Evolutionary conservation across 345 rosid genomes (phyloP).

Genomic region (Durio zibethinus): DNA sequence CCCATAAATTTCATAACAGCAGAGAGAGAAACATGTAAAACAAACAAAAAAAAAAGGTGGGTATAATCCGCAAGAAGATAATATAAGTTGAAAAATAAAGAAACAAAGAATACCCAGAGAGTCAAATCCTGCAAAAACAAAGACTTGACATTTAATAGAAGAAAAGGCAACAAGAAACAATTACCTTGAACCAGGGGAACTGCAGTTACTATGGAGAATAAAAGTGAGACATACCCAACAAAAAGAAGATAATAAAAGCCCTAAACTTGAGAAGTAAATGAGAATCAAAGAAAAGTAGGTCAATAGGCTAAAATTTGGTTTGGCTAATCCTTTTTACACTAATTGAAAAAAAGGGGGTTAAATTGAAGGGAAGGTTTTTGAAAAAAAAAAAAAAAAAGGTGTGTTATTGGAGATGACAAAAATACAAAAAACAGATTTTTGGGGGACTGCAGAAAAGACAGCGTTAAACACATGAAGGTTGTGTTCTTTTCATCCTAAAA

Average conservation of each 20-base stretch:
- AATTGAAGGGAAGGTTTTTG: background rate
- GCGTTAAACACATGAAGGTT: background rate
- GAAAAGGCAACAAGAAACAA: background rate
- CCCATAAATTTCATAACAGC: background rate
- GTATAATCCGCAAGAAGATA: background rate
- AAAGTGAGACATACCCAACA: constrained; percentile 21
- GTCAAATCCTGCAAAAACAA: constrained; percentile 4
- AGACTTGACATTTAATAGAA: background rate
- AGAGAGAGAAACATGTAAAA: background rate
- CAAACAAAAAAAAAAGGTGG: background rate
- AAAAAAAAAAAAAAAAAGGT: background rate
- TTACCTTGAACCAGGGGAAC: constrained; percentile 18
- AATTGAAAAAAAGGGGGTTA: background rate
- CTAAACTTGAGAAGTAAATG: constrained; percentile 13
- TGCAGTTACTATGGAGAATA: constrained; percentile 11
- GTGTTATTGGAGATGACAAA: background rate
- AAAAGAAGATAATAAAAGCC: constrained; percentile 12
- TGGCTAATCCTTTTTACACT: background rate
- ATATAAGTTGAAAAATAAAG: background rate
- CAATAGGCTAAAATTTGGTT: constrained; percentile 21
- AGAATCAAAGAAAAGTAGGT: constrained; percentile 11
- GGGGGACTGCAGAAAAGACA: background rate
- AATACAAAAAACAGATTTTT: background rate
- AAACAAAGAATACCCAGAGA: background rate
- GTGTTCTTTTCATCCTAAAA: background rate